Base-by-base conservation (phyloP, 192 early-diverging fungal species). In the Jimgerdemannia flammicorona region DNA sequence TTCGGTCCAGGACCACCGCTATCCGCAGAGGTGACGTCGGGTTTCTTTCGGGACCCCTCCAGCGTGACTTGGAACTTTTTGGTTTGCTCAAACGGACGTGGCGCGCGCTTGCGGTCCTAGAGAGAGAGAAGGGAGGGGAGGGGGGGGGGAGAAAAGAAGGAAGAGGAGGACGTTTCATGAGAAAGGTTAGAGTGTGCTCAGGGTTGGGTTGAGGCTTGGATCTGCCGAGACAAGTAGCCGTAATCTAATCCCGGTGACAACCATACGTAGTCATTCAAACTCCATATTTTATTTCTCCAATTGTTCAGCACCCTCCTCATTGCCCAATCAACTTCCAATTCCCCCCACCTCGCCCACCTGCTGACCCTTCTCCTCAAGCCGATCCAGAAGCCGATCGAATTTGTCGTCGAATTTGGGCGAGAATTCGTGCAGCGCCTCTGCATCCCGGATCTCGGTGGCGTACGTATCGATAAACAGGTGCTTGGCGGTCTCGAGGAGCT, bases 1-100 rank as follows among this genome's bases (percentile, higher is more conserved):
- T 14, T 14, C 49, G 49, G 6, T 0, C 49, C 49, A 14, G 49
- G 49, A 14, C 6, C 49, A 14, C 8, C 49, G 49, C 49, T 14
- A 10, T 59, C 49, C 8, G 49, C 14, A 2, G 14, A 6, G 81
- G 39, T 14, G 49, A 14, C 14, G 14, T 59, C 49, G 14, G 49
- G 49, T 59, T 59, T 59, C 49, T 76, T 72, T 79, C 86, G 84
- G 19, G 86, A 84, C 41, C 88, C 92, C 64, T 87, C 82, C 3
- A 88, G 79, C 0, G 92, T 92, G 40, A 77, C 77, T 75, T 92
- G 80, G 75, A 88, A 96, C 80, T 90, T 92, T 44, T 86, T 90
- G 3, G 95, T 94, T 4, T 95, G 83, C 69, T 95, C 90, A 79
- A 96, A 96, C 80, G 86, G 90, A 71, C 95, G 85, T 40, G 95